Conservation (phyloP, 2,329 filamentous ascomycete genomes). For the Clarireedia homoeocarpa region DNA sequence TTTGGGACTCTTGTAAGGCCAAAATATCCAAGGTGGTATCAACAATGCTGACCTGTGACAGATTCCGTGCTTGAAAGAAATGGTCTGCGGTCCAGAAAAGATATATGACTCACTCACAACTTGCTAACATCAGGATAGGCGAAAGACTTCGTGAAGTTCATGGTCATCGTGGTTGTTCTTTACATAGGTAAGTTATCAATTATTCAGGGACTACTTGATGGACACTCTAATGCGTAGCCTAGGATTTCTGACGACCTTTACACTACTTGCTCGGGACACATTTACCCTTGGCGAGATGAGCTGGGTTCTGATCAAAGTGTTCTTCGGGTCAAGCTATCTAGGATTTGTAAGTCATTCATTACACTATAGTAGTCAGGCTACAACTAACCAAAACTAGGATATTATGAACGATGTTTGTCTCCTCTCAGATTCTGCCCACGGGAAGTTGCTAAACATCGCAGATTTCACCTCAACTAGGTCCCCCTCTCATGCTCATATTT, state of each 20-base stretch:
- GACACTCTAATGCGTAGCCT: neutral
- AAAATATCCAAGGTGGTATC: neutral
- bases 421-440: neutral
- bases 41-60: conserved; percentile 15
- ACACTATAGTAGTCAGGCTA: neutral
- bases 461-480: conserved; percentile 24
- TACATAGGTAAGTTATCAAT: conserved; percentile 53
- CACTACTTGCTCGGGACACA: conserved; percentile 62
- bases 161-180: conserved; percentile 69
- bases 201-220: neutral
- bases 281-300: conserved; percentile 63
- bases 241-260: conserved; percentile 82
- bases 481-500: conserved; percentile 47
- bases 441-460: conserved; percentile 28
- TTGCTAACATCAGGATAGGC: conserved; percentile 36
- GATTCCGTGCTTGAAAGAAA: conserved; percentile 87
- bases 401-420: conserved; percentile 48
- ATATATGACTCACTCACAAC: neutral
- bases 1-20: conserved; percentile 63
- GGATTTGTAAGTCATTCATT: conserved; percentile 50
- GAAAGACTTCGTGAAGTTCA: conserved; percentile 83
- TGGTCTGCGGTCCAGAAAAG: conserved; percentile 43
- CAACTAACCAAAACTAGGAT: conserved; percentile 31
- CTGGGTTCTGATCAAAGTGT: conserved; percentile 71
- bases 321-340: conserved; percentile 68